Evolutionary conservation across 768 basidiomycete species (phyloP), one percentile per base, ranked within the genome.

Genomic region (Leccinum boreale): DNA sequence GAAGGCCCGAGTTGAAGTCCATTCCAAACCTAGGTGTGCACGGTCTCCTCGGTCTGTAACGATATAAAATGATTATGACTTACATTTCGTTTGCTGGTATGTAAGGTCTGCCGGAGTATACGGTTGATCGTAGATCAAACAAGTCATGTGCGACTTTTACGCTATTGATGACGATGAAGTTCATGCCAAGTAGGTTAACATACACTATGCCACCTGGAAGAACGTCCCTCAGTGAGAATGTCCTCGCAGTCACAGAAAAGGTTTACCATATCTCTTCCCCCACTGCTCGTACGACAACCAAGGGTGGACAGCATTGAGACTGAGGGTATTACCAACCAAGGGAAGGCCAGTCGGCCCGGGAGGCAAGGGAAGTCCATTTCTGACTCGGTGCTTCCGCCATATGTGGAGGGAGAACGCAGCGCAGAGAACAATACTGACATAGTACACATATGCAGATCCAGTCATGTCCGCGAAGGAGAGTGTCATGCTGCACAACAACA

Each of bases 311-410:
- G 54, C 2, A 29, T 72, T 48, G 44, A 75, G 10, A 26, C 64
- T 59, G 15, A 67, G 47, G 3, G 56, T 11, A 35, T 57, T 68
- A 2, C 72, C 73, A 5, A 72, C 24, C 24, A 74, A 53, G 2
- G 72, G 73, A 42, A 85, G 70, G 45, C 79, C 79, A 54, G 70
- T 76, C 0, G 85, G 85, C 12, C 84, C 85, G 19, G 79, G 81
- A 35, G 79, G 79, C 17, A 83, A 69, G 44, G 77, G 67, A 53
- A 65, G 55, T 3, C 67, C 65, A 12, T 45, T 29, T 44, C 63
- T 59, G 47, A 49, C 52, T 26, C 50, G 58, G 24, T 45, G 42
- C 28, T 52, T 42, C 45, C 59, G 50, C 70, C 70, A 72, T 4
- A 2, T 29, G 8, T 36, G 50, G 49, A 70, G 24, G 15, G 21